Base-by-base conservation (phyloP, 164 flowering plant species). In the Vitis cinerea region DNA sequence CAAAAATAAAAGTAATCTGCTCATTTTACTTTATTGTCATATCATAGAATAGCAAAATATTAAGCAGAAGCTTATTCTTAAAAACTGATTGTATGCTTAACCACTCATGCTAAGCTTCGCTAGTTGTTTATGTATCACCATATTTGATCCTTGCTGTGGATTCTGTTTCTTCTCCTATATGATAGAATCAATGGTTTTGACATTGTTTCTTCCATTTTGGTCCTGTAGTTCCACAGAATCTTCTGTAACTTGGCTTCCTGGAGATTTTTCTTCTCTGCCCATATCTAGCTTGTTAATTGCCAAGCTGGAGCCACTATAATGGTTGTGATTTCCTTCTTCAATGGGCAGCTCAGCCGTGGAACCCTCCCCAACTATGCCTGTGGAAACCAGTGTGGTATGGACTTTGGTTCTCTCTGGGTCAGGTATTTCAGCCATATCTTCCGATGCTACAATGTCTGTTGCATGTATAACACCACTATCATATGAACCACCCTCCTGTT, bases 401-500 rank as follows among this genome's bases (percentile, higher is more conserved):
- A 9, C 55, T 16, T 16, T 66, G 54, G 19, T 67, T 48, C 50
- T 72, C 62, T 30, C 69, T 9, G 16, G 10, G 3, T 69, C 59
- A 15, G 59, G 67, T 1, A 19, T 29, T 44, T 61, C 65, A 52
- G 3, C 53, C 30, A 50, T 4, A 44, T 70, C 76, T 31, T 66
- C 76, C 44, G 44, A 16, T 1, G 56, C 47, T 61, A 54, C 53
- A 13, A 50, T 29, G 51, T 58, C 59, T 0, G 59, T 72, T 27
- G 50, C 68, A 50, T 17, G 19, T 47, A 5, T 50, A n/a, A 8
- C 59, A 60, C 30, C 15, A 4, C 17, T 50, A 15, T 58, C 67
- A 54, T 55, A 61, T 48, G 67, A 59, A n/a, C 12, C 59, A 27
- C 9, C 62, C 5, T 65, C 74, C 16, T 52, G 74, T 44, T 74